Evolutionary conservation across 2,329 filamentous ascomycete species (phyloP).

Genomic region (Sclerotinia nivalis): DNA sequence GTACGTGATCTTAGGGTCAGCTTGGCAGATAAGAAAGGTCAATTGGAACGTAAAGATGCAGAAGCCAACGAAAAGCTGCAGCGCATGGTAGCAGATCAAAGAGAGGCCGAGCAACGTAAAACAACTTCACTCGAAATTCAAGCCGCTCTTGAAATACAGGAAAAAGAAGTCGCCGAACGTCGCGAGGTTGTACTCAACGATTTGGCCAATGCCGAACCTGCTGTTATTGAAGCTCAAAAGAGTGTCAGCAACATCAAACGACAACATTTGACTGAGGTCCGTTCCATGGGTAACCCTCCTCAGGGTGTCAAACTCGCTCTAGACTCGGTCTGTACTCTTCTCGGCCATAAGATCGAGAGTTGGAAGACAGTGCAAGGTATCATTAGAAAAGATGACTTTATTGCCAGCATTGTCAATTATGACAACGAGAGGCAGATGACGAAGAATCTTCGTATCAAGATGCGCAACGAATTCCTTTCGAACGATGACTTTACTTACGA

Average conservation of each 20-base stretch:
- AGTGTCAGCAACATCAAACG: constrained; percentile 99
- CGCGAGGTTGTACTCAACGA: constrained; percentile 84
- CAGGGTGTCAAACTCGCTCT: constrained; percentile 87
- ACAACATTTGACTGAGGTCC: constrained; percentile 94
- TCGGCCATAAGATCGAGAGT: constrained; percentile 84
- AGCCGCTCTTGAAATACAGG: constrained; percentile 81
- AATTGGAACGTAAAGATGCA: constrained; percentile 88
- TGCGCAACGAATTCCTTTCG: constrained; percentile 88
- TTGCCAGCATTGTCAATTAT: constrained; percentile 95
- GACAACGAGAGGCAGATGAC: constrained; percentile 97
- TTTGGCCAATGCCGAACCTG: constrained; percentile 87
- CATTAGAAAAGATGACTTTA: constrained; percentile 91
- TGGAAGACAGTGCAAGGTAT: constrained; percentile 92
- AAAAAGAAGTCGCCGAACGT: constrained; percentile 80
- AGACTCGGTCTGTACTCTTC: constrained; percentile 92
- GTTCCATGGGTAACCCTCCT: constrained; percentile 93
- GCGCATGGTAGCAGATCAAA: constrained; percentile 94
- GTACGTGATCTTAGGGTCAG: constrained; percentile 88
- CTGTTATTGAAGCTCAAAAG: constrained; percentile 87
- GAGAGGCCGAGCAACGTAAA: constrained; percentile 90
- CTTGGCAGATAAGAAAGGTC: constrained; percentile 89
- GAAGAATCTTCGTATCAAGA: constrained; percentile 73
- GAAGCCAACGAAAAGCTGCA: constrained; percentile 98
- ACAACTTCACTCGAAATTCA: constrained; percentile 87
- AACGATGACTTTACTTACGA: constrained; percentile 97